Evolutionary conservation across 352 stramenopile genomes (phyloP), one percentile per base, ranked within the genome.

Genomic region (Phytophthora citricola): DNA sequence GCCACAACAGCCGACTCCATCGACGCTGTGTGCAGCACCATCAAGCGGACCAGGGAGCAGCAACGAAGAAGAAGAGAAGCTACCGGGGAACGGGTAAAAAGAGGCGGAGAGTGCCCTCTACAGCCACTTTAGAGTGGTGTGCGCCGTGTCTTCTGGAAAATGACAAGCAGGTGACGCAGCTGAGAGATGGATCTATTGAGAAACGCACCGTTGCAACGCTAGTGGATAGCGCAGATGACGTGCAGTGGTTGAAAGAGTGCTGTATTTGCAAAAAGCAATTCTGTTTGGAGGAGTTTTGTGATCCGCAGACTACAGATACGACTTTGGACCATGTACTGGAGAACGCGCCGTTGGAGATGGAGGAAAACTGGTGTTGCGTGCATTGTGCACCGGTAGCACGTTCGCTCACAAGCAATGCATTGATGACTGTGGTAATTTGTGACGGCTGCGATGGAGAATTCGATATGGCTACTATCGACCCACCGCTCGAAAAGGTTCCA

Each of bases 391-490:
- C 43, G 34, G 12, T 61, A 20, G 43, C 52, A n/a, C 17, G 8
- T 5, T 58, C 66, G 15, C 32, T 60, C 5, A 46, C 14, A 27
- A 22, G 22, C 1, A 20, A 60, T 36, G 34, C 36, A 41, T 24
- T 69, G 14, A 52, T 66, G 41, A 66, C 62, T 24, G 63, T 92
- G 34, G 38, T 94, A 11, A 78, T 93, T 22, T 94, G 86, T 49
- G 86, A 92, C 29, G 83, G 76, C 0, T 94, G 86, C 49, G 76
- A 93, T 36, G 76, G 65, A 43, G 85, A 93, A 52, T 92, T 81
- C 44, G 83, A 92, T 15, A 78, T 89, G 68, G 58, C 70, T 22
- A 54, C 50, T 36, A 46, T 93, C 5, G n/a, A 79, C 29, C 83
- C 81, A 27, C 83, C 82, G 14, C 64, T 91, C 6, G 58, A 39